Percentiles rank a stretch among this genome's conserved stretches.
These are phyloP conservation scores for Limnomonas spitsbergensis DNA, from an alignment of 139 green algal genomes.

Conservation along the genomic window DNA sequence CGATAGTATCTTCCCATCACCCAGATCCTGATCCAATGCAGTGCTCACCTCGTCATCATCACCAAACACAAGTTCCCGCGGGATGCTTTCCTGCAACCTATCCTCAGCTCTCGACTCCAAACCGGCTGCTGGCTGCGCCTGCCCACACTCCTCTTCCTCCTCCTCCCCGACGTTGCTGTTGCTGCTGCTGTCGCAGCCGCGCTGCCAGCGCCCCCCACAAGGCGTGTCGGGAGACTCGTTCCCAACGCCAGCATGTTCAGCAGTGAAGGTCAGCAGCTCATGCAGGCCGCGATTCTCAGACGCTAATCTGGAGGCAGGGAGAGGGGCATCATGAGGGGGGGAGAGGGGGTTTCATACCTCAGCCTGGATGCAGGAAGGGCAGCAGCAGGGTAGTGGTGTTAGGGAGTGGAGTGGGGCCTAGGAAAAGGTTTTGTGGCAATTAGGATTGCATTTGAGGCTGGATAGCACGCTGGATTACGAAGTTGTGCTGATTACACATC, in stretches of 20 bases:
- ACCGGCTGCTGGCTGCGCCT: not conserved
- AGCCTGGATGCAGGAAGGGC: too few species aligned
- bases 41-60: too few species aligned
- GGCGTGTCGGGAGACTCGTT: not conserved
- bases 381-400: too few species aligned
- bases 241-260: conserved; percentile 9
- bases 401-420: not conserved
- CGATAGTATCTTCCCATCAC: too few species aligned
- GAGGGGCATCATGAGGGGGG: not conserved
- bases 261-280: conserved; percentile 26
- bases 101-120: not conserved
- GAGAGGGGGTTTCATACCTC: not conserved
- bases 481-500: not conserved
- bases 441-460: not conserved
- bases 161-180: too few species aligned
- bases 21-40: too few species aligned
- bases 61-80: too few species aligned
- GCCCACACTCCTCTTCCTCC: not conserved
- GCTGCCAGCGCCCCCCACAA: not conserved
- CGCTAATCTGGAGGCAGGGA: not conserved
- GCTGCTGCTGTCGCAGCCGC: too few species aligned
- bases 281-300: conserved; percentile 16
- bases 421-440: not conserved
- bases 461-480: not conserved
- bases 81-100: not conserved